Conservation (phyloP, 2,329 filamentous ascomycete species). For the Botrytis porri region DNA sequence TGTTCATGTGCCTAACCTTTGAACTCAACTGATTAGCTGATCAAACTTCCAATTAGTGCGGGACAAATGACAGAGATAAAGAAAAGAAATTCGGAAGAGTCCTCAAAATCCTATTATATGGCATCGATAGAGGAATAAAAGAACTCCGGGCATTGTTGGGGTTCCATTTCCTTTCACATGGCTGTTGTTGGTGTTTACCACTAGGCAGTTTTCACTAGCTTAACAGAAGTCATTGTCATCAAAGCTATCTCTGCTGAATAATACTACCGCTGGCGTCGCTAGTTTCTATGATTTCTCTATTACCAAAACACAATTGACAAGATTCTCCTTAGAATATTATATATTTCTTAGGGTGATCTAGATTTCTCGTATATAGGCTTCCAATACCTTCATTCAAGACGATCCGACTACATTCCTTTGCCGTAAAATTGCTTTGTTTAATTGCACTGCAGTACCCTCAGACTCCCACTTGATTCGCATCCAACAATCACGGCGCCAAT, state of each 20-base stretch:
- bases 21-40: background rate
- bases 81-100: background rate
- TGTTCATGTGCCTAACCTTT: background rate
- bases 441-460: background rate
- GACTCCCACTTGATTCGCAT: background rate
- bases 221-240: background rate
- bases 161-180: background rate
- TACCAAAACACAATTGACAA: background rate
- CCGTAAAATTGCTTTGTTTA: background rate
- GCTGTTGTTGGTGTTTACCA: background rate
- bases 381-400: background rate
- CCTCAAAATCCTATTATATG: background rate
- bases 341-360: rapidly evolving
- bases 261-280: background rate
- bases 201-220: background rate
- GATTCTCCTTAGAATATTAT: background rate
- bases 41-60: background rate
- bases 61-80: background rate
- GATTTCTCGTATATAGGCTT: background rate
- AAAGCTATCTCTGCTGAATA: background rate
- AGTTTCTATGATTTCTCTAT: background rate
- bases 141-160: background rate
- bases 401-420: background rate
- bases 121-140: background rate
- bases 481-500: background rate